Conservation (phyloP, 208 protist genomes). For the Crithidia mellificae region DNA sequence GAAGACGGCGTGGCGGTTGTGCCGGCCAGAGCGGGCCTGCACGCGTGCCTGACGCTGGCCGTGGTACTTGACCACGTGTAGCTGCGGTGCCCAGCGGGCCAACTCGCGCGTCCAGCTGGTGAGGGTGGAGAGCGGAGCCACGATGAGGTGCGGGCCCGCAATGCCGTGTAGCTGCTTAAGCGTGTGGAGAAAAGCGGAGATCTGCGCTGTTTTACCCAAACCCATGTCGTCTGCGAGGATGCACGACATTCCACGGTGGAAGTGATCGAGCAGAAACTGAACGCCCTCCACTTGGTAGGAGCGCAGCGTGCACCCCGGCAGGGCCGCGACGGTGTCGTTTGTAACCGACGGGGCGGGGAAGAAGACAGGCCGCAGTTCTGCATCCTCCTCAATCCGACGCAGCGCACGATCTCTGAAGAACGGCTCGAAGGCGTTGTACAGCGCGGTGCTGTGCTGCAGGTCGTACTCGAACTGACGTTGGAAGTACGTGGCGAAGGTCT, state of each 20-base stretch:
- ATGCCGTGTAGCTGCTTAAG: constrained; percentile 68
- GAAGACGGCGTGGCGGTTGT: constrained; percentile 87
- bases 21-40: constrained; percentile 30
- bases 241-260: constrained; percentile 81
- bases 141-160: constrained; percentile 94
- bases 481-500: constrained; percentile 52
- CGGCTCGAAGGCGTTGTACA: constrained; percentile 66
- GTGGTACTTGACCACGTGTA: constrained; percentile 93
- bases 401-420: constrained; percentile 74
- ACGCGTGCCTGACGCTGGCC: constrained; percentile 62
- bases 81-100: constrained; percentile 85
- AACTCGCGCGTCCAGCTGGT: constrained; percentile 93
- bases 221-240: constrained; percentile 98
- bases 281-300: constrained; percentile 97
- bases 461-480: constrained; percentile 70
- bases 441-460: constrained; percentile 39
- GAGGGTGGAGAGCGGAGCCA: constrained; percentile 95
- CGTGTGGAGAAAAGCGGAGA: constrained; percentile 88
- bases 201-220: constrained; percentile 98
- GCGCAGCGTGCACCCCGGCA: constrained; percentile 73
- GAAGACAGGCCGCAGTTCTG: constrained; percentile 39
- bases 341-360: constrained; percentile 34
- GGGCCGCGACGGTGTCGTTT: constrained; percentile 25
- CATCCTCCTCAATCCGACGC: constrained; percentile 34
- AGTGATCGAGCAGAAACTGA: constrained; percentile 92